A percentile compares a stretch with the other conserved stretches of the same genome.
phyloP scores from a whole-genome alignment of 106 monocot genomes.

The Phalaenopsis equestris region DNA sequence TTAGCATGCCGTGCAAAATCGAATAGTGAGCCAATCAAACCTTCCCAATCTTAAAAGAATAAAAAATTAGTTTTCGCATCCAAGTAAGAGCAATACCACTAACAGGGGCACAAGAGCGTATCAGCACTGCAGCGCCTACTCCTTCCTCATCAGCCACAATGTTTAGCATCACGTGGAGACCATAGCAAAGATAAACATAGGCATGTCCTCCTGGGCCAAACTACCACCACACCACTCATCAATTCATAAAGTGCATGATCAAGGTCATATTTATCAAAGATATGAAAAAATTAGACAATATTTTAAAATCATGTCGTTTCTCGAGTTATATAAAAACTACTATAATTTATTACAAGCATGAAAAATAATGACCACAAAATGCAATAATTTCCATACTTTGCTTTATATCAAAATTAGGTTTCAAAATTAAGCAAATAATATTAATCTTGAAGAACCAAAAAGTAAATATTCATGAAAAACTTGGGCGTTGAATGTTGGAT shows the following conservation, averaged over 20 bases:
- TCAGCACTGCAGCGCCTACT: constrained; percentile 78
- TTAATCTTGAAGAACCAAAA: no score
- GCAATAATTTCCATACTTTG: no score
- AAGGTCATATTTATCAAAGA: not conserved
- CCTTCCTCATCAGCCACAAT: constrained; percentile 89
- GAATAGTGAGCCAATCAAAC: not conserved
- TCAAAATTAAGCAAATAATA: no score
- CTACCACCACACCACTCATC: constrained; percentile 18
- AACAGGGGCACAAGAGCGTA: constrained; percentile 80
- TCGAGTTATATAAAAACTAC: not conserved
- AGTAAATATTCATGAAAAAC: no score
- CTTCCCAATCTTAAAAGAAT: not conserved
- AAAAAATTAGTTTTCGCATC: not conserved
- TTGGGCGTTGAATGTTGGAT: no score
- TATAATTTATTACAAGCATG: no score
- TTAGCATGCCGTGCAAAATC: not conserved
- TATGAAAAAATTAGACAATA: not conserved
- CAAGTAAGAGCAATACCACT: constrained; percentile 32
- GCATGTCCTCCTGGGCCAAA: constrained; percentile 96
- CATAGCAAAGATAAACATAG: constrained; percentile 96
- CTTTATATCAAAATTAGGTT: no score
- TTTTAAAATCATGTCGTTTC: not conserved
- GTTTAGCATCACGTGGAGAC: constrained; percentile 93
- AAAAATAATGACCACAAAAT: no score
- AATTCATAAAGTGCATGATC: not conserved